Base-by-base conservation (phyloP, 768 basidiomycete species). In the Mrakia blollopis region DNA sequence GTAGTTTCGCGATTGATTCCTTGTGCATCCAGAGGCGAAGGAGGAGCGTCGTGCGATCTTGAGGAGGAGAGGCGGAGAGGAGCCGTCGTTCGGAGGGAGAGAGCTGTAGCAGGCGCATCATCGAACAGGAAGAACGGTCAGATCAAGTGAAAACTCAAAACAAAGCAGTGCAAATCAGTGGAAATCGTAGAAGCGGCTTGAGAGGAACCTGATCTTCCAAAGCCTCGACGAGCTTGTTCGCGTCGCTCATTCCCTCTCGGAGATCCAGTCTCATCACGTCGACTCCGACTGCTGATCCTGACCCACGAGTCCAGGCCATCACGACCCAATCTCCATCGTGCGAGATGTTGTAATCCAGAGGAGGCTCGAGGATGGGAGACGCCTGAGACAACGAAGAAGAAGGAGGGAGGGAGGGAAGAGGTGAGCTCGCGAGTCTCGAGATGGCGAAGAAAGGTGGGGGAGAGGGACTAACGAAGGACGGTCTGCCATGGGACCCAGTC, bases 21-120 rank as follows among this genome's bases (percentile, higher is more conserved):
- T 95, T 95, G 82, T 92, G 84, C 10, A 93, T 93, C 93, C 93
- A 94, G 79, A 92, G 88, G 86, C 90, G 90, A 81, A 91, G 92
- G 82, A 94, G 91, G 23, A 85, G 63, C 21, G 79, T 63, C 21
- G 77, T 62, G 6, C 74, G 60, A 13, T 41, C 41, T 78, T 90
- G 88, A 11, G 84, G 81, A 37, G 88, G 83, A 10, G 86, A 80
- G 14, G 85, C 84, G 25, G 82, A 69, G 85, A 30, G 82, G 21
- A 44, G 23, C n/a, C 32, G 30, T 28, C 18, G 68, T 54, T 57
- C 11, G 50, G 83, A 77, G 32, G 21, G 25, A 25, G 65, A 68
- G n/a, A n/a, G n/a, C n/a, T n/a, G n/a, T n/a, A n/a, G n/a, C n/a
- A n/a, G n/a, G n/a, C n/a, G n/a, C n/a, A n/a, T n/a, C n/a, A n/a